Base-by-base conservation (phyloP, 139 green algal species). In the Coelastrella sp. region DNA sequence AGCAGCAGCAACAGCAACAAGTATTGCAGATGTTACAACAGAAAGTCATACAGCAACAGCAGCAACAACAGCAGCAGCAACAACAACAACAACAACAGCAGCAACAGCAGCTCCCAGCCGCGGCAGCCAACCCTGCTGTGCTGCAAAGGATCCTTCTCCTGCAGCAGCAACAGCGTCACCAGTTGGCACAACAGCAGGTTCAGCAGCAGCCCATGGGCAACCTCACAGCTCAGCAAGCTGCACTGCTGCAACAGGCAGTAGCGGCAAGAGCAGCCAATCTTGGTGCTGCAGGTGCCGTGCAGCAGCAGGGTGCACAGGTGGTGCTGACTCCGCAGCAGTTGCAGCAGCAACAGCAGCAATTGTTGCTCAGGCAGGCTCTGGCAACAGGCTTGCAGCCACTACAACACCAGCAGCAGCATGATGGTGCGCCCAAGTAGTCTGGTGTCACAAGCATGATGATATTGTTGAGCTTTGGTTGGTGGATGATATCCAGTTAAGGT, bases 1-100 rank as follows among this genome's bases (percentile, higher is more conserved):
- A 30, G 30, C 30, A 40, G 40, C 62, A 43, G n/a, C 62, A 69
- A 19, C 67, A 57, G 67, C 67, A 76, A 17, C 67, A 76, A 37
- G 9, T 57, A 21, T 4, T 51, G 34, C 37, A 50, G 34, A 32
- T 51, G 35, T 32, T 57, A 27, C 67, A 34, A 4, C 67, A 76
- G 67, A 38, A 76, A 37, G 15, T 76, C 35, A 19, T 51, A 37
- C 62, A 38, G 9, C 27, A 38, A 32, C 62, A 38, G 9, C 27
- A 19, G 27, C 27, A 19, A 40, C 30, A 40, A 7, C 27, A 40
- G 27, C n/a, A 69, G 30, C 62, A 41, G 30, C n/a, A 21, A 30
- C 62, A 0, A 32, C 62, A 71, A 27, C 62, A 71, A 40, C 62
- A 71, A 32, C 27, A 19, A 38, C n/a, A 8, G 11, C 62, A 23